Conservation (phyloP, 176 grass and related monocot species). For the Carex cristatella region DNA sequence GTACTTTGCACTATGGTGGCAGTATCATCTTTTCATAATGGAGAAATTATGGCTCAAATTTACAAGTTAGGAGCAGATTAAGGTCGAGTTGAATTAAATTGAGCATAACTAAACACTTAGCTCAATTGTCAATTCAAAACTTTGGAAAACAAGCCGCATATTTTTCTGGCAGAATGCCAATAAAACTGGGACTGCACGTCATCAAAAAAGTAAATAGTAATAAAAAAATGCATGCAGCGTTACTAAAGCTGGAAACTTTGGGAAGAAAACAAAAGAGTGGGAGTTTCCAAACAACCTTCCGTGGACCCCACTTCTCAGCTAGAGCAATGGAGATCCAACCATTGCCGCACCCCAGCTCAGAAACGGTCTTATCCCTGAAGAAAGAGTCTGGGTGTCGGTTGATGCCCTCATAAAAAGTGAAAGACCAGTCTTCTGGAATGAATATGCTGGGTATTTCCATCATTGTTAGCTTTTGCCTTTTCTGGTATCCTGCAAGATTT, state of each 20-base stretch:
- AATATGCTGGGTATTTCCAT: conserved; percentile 99
- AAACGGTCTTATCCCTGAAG: conserved; percentile 77
- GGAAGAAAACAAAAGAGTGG: neutral
- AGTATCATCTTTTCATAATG: neutral
- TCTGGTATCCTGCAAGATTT: conserved; percentile 54
- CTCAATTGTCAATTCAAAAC: neutral
- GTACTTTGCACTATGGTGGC: neutral
- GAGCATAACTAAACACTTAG: neutral
- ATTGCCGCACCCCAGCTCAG: conserved; percentile 89
- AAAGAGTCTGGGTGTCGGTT: conserved; percentile 82
- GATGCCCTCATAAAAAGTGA: conserved; percentile 97
- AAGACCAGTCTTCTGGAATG: conserved; percentile 98
- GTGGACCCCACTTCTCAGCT: conserved; percentile 81
- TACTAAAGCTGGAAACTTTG: neutral
- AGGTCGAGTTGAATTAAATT: neutral
- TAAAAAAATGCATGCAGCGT: neutral
- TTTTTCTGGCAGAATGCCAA: neutral
- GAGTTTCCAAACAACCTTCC: conserved; percentile 44
- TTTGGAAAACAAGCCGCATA: neutral
- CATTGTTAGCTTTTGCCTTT: conserved; percentile 87
- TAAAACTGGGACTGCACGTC: neutral
- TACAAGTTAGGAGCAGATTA: neutral
- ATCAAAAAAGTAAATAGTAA: neutral
- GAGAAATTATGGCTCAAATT: neutral
- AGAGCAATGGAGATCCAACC: conserved; percentile 99